Conservation (phyloP, 352 stramenopile species). For the Chrysophaeum taylorii region DNA sequence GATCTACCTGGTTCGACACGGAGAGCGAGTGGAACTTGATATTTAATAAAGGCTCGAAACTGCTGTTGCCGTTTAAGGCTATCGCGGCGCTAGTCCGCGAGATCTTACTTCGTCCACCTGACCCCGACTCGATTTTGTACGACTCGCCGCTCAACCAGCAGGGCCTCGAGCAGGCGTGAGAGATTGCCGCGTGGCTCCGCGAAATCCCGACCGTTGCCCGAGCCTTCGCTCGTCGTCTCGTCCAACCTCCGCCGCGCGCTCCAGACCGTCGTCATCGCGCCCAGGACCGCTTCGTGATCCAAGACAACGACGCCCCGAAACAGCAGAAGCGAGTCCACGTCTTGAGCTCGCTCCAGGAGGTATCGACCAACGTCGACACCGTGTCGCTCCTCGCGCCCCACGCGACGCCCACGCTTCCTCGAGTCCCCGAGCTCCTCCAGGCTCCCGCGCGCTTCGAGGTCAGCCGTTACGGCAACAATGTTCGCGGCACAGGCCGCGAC, state of each 20-base stretch:
- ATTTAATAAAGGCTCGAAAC: constrained; percentile 60
- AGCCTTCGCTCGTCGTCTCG: constrained; percentile 47
- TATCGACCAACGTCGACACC: constrained; percentile 67
- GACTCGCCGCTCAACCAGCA: constrained; percentile 60
- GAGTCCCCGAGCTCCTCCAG: constrained; percentile 25
- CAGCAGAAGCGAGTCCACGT: constrained; percentile 53
- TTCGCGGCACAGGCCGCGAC: constrained; percentile 47
- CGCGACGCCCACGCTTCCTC: constrained; percentile 14
- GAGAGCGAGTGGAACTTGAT: constrained; percentile 72
- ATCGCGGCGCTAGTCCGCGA: constrained; percentile 35
- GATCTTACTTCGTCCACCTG: constrained; percentile 29
- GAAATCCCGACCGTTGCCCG: not conserved
- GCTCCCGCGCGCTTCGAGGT: constrained; percentile 52
- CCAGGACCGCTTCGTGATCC: constrained; percentile 45
- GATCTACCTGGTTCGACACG: too few relatives aligned
- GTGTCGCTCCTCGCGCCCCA: constrained; percentile 41
- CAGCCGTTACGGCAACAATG: constrained; percentile 60
- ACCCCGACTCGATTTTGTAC: constrained; percentile 57
- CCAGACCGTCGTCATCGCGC: constrained; percentile 58
- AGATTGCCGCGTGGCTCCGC: constrained; percentile 16
- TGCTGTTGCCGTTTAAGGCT: constrained; percentile 57
- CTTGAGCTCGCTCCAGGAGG: constrained; percentile 62
- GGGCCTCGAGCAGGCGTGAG: constrained; percentile 43
- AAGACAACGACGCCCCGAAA: not conserved
- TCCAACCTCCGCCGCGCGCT: constrained; percentile 62